These are phyloP conservation scores for Panaeolus papilionaceus DNA, from an alignment of 768 basidiomycete genomes.

Conservation along the genomic window DNA sequence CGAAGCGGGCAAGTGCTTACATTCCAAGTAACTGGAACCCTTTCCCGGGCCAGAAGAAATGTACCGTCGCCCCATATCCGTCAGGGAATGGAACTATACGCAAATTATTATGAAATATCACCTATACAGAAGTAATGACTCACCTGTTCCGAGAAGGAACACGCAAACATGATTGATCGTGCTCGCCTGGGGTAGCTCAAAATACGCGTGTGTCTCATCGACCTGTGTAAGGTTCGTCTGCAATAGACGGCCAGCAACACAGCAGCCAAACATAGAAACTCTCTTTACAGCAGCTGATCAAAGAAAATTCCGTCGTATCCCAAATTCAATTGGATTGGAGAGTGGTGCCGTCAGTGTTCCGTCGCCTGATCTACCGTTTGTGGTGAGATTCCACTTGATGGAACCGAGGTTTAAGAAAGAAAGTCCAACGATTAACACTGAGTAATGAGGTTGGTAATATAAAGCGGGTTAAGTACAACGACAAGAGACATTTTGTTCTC, in stretches of 20 bases:
- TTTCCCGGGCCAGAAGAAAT: constrained; percentile 86
- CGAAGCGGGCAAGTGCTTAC: constrained; percentile 47
- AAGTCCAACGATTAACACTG: background rate
- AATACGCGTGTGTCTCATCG: constrained; percentile 83
- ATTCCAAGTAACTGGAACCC: constrained; percentile 88
- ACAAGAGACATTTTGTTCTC: background rate
- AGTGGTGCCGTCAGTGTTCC: background rate
- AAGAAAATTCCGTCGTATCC: background rate
- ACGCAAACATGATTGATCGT: constrained; percentile 87
- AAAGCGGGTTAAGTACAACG: background rate
- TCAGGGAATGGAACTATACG: constrained; percentile 78
- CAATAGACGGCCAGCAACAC: constrained; percentile 76
- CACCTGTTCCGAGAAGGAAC: constrained; percentile 81
- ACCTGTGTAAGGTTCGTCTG: constrained; percentile 85
- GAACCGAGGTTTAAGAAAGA: too few relatives aligned
- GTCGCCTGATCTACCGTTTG: background rate
- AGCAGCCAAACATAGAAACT: constrained; percentile 76
- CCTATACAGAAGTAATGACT: constrained; percentile 28
- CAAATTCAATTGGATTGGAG: background rate
- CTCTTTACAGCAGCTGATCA: constrained; percentile 8
- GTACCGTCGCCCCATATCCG: constrained; percentile 84
- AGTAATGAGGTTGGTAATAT: background rate
- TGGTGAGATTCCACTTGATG: background rate
- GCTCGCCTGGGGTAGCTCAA: constrained; percentile 73
- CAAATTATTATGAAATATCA: constrained; percentile 2